Evolutionary conservation across 108 stramenopile species (phyloP).

Genomic region (Cyclostephanos tholiformis): DNA sequence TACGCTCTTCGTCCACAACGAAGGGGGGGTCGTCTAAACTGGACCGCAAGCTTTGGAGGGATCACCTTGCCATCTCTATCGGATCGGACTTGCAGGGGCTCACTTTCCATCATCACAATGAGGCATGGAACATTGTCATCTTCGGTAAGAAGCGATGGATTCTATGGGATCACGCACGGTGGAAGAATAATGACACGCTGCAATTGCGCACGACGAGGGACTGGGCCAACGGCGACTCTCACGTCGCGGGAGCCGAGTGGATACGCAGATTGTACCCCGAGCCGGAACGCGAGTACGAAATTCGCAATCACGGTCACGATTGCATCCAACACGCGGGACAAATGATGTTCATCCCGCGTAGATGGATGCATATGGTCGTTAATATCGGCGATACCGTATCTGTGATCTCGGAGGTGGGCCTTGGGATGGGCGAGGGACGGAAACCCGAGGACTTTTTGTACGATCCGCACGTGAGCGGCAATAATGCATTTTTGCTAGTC

Average conservation of each 20-base stretch:
- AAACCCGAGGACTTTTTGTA: slow-evolving; percentile 42
- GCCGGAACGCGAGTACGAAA: slow-evolving; percentile 41
- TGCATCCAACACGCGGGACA: slow-evolving; percentile 46
- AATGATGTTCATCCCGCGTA: slow-evolving; percentile 42
- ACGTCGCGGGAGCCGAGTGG: slow-evolving; percentile 30
- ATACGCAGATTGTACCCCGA: slow-evolving; percentile 35
- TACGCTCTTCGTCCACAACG: slow-evolving; percentile 32
- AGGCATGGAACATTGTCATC: slow-evolving; percentile 49
- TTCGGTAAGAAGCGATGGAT: slow-evolving; percentile 48
- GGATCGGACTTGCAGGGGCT: slow-evolving; percentile 45
- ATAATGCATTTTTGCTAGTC: slow-evolving; percentile 48
- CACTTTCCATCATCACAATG: slow-evolving; percentile 43
- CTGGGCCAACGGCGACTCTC: slow-evolving; percentile 15
- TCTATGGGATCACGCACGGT: slow-evolving; percentile 36
- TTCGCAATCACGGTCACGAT: slow-evolving; percentile 43
- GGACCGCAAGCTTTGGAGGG: slow-evolving; percentile 38
- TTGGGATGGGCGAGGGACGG: slow-evolving; percentile 38
- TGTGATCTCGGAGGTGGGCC: slow-evolving; percentile 43
- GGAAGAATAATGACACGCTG: slow-evolving; percentile 26
- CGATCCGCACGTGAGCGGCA: slow-evolving; percentile 27
- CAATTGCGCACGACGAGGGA: slow-evolving; percentile 31
- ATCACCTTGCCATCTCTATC: slow-evolving; percentile 47
- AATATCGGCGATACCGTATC: slow-evolving; percentile 54
- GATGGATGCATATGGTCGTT: slow-evolving; percentile 47
- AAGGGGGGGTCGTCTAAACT: slow-evolving; percentile 13